These are phyloP conservation scores for Neocucurbitaria cava DNA, from an alignment of 2,329 filamentous ascomycete genomes.

Conservation along the genomic window DNA sequence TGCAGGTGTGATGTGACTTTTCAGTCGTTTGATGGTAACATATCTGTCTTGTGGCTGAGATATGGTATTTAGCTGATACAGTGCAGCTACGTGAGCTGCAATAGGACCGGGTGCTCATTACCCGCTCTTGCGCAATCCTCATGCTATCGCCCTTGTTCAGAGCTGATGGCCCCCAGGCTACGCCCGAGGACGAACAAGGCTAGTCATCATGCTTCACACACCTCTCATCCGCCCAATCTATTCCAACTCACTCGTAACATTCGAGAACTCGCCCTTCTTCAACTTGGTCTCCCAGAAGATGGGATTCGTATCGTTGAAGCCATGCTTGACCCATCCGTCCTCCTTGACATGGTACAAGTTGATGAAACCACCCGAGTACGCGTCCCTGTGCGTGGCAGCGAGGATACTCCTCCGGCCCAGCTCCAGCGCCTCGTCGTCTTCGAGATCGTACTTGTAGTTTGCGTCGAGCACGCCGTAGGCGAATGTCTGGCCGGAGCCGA, in stretches of 20 bases:
- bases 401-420: slow-evolving; percentile 91
- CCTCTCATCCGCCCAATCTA: slow-evolving; percentile 45
- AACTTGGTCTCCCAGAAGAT: slow-evolving; percentile 99
- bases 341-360: slow-evolving; percentile 99
- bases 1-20: no score
- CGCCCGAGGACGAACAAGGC: no score
- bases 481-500: slow-evolving; percentile 97
- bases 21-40: slow-evolving; percentile 9
- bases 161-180: neutral
- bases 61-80: slow-evolving; percentile 2
- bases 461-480: slow-evolving; percentile 98
- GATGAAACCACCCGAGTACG: slow-evolving; percentile 98
- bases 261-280: slow-evolving; percentile 97
- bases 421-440: slow-evolving; percentile 86
- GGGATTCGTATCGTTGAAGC: slow-evolving; percentile 96
- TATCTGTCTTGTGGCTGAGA: slow-evolving; percentile 13
- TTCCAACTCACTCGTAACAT: slow-evolving; percentile 82
- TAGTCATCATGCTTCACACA: no score
- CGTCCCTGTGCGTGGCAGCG: slow-evolving; percentile 94
- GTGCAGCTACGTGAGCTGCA: neutral
- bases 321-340: slow-evolving; percentile 98
- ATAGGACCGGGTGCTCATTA: neutral
- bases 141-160: neutral
- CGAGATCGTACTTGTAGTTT: slow-evolving; percentile 90
- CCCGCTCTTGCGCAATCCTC: neutral